These are phyloP conservation scores for Hanseniaspora vineae DNA, from an alignment of 805 yeast genomes.

Conservation along the genomic window DNA sequence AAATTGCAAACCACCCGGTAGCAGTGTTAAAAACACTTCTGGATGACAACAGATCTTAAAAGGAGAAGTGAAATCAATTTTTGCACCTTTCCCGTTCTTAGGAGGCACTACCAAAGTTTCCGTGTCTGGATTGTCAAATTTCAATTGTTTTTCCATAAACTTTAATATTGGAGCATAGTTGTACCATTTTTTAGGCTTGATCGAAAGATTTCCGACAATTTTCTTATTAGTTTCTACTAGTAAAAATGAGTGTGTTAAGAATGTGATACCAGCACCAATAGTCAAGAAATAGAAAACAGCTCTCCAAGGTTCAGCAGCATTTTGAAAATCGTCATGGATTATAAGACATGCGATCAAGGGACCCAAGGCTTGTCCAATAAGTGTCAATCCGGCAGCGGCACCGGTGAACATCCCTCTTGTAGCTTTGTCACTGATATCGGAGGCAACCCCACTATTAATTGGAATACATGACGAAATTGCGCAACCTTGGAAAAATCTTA, in stretches of 20 bases:
- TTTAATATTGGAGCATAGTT: constrained; percentile 34
- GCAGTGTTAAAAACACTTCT: constrained; percentile 32
- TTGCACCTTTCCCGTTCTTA: constrained; percentile 11
- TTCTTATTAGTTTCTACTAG: constrained; percentile 72
- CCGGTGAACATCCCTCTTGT: constrained; percentile 68
- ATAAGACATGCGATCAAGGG: constrained; percentile 55
- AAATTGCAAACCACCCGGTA: constrained; percentile 51
- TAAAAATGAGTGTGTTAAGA: constrained; percentile 22
- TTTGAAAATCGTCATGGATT: constrained; percentile 36
- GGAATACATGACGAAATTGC: constrained; percentile 69
- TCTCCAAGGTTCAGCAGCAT: constrained; percentile 49
- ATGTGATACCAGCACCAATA: constrained; percentile 43
- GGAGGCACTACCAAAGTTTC: constrained; percentile 14
- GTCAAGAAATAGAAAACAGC: constrained; percentile 65
- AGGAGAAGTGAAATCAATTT: constrained; percentile 16
- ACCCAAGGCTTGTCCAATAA: constrained; percentile 67
- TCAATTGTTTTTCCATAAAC: constrained; percentile 26
- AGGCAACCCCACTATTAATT: constrained; percentile 55
- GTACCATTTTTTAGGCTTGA: constrained; percentile 32
- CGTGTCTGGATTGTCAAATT: constrained; percentile 21
- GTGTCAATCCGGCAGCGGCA: constrained; percentile 46
- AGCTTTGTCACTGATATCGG: constrained; percentile 53
- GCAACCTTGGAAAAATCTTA: constrained; percentile 63
- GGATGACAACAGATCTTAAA: constrained; percentile 25
- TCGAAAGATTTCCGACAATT: constrained; percentile 64